These are phyloP conservation scores for Daldinia loculata DNA, from an alignment of 495 filamentous ascomycete species.

Conservation along the genomic window DNA sequence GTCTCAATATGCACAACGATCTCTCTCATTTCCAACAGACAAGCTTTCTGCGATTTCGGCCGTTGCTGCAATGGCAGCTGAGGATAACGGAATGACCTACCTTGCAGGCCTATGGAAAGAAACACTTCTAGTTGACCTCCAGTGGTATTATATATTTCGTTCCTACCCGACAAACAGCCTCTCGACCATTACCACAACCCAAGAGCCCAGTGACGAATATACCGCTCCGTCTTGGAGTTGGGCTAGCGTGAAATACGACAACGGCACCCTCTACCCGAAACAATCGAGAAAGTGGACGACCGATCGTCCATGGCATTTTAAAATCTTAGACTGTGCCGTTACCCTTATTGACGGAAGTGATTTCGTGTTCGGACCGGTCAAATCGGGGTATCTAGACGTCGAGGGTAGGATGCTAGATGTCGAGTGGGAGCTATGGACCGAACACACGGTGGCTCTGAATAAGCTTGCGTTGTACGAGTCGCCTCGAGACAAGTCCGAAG, in stretches of 20 bases:
- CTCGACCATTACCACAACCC: neutral
- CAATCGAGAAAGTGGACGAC: constrained; percentile 9
- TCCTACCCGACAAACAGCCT: constrained; percentile 9
- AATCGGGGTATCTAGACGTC: constrained; percentile 2
- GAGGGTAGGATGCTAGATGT: constrained; percentile 7
- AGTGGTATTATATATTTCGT: constrained; percentile 14
- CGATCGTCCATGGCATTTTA: constrained; percentile 4
- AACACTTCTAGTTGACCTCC: neutral
- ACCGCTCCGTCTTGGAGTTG: constrained; percentile 10
- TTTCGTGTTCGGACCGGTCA: constrained; percentile 6
- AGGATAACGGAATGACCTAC: constrained; percentile 6
- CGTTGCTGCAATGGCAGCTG: constrained; percentile 5
- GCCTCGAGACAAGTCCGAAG: neutral
- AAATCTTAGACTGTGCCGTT: neutral
- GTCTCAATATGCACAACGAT: constrained; percentile 10
- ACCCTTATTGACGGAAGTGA: constrained; percentile 4
- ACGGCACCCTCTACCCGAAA: constrained; percentile 8
- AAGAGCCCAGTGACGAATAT: neutral
- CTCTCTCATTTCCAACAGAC: constrained; percentile 3
- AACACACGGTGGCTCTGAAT: constrained; percentile 11
- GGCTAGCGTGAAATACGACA: constrained; percentile 12
- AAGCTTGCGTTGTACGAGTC: constrained; percentile 8
- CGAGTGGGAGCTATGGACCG: constrained; percentile 7
- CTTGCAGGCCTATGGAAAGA: constrained; percentile 11
- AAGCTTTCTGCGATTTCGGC: constrained; percentile 11